Evolutionary conservation across 805 yeast genomes (phyloP).

Genomic region (Lachancea quebecensis): DNA sequence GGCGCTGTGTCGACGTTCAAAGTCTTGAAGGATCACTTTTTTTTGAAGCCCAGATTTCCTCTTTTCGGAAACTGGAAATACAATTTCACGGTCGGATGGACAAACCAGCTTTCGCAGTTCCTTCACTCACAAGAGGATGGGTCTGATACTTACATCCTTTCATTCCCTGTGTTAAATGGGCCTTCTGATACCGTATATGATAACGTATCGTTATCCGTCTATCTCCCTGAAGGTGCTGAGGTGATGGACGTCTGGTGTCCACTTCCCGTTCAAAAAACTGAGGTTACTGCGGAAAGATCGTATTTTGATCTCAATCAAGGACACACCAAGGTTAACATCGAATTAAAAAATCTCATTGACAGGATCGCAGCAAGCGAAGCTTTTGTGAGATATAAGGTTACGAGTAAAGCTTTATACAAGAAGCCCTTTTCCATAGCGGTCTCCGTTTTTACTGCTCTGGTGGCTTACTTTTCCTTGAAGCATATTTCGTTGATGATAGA

Average conservation of each 20-base stretch:
- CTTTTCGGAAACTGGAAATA: constrained; percentile 93
- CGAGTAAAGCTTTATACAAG: constrained; percentile 43
- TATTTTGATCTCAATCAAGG: constrained; percentile 73
- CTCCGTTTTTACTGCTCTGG: constrained; percentile 52
- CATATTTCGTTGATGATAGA: constrained; percentile 12
- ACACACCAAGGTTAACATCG: constrained; percentile 63
- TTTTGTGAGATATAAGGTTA: constrained; percentile 55
- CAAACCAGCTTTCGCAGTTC: constrained; percentile 47
- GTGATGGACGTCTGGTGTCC: constrained; percentile 53
- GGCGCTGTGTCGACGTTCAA: constrained; percentile 86
- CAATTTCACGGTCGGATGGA: constrained; percentile 96
- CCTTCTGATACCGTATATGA: constrained; percentile 66
- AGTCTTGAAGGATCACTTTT: constrained; percentile 34
- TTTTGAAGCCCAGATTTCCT: constrained; percentile 86
- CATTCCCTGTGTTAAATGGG: constrained; percentile 68
- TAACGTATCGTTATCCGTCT: constrained; percentile 50
- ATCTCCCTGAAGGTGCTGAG: constrained; percentile 83
- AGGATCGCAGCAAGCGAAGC: constrained; percentile 53
- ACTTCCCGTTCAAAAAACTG: constrained; percentile 27
- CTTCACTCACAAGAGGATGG: constrained; percentile 37
- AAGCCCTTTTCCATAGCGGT: constrained; percentile 65
- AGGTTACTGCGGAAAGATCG: constrained; percentile 37
- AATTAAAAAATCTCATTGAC: constrained; percentile 58
- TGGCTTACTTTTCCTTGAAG: constrained; percentile 44
- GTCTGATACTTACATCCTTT: constrained; percentile 47